Evolutionary conservation across 2,329 filamentous ascomycete genomes (phyloP), one percentile per base, ranked within the genome.

Genomic region (Sarocladium brachiariae): DNA sequence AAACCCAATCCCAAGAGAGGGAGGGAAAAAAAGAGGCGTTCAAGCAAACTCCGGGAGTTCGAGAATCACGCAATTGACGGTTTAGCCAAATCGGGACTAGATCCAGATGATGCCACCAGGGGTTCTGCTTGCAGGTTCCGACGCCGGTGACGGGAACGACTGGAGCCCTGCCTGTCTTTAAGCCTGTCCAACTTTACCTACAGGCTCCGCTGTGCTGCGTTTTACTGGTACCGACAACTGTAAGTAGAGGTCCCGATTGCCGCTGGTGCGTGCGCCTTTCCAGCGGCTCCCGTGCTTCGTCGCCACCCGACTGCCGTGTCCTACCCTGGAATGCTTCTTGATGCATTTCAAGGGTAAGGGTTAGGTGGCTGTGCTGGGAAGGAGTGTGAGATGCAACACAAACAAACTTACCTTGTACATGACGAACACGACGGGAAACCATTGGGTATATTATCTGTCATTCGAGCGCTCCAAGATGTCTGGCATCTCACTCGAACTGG

Each of bases 31-130:
- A 33, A 47, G 33, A 47, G 25, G 19, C 25, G 39, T 47, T 47
- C 25, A 33, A 47, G 43, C 25, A 18, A 33, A 14, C 16, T 25
- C 25, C 25, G 43, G 33, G 18, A 27, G 13, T 30, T 21, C 25
- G 25, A 47, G 25, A 47, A 47, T 47, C 43, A 47, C 43, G 43
- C 43, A 47, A 47, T 47, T 47, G 43, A 25, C n/a, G 24, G 24
- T 47, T 33, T 47, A 16, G 25, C 43, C 27, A 19, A n/a, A 47
- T 31, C 11, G 24, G 43, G 43, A 5, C 27, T 47, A 47, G 43
- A 4, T 5, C 43, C 25, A 21, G 43, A 33, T 47, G 43, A 33
- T 47, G 43, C 43, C 43, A 47, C 43, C 43, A 47, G 43, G 43
- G 43, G 39, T 21, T 23, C 7, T n/a, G 31, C 21, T 25, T 47